A percentile compares a stretch with the other conserved stretches of the same genome.
Conservation (phyloP, 2,329 filamentous ascomycete genomes). For the Lachnellula subtilissima region DNA sequence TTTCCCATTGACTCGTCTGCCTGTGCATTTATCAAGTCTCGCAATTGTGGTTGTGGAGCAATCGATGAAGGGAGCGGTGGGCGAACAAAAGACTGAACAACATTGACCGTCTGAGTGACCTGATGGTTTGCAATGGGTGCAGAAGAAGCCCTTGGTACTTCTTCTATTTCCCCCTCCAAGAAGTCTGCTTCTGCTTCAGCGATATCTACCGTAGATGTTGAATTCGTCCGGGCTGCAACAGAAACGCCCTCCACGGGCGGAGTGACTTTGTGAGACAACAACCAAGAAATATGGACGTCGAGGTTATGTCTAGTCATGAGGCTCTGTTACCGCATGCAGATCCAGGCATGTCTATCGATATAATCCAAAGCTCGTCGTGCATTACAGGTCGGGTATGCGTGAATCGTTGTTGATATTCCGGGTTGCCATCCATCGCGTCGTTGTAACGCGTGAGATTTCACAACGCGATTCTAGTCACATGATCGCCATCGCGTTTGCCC, state of each 20-base stretch:
- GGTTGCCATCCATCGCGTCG: not conserved
- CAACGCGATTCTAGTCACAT: not conserved
- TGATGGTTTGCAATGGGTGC: conserved; percentile 12
- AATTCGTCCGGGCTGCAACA: conserved; percentile 4
- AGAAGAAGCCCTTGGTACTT: conserved; percentile 3
- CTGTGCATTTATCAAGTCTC: conserved; percentile 5
- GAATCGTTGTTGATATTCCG: not conserved
- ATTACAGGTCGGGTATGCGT: not conserved
- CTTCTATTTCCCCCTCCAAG: conserved; percentile 12
- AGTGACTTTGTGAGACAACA: conserved; percentile 28
- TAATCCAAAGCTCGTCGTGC: conserved; percentile 1
- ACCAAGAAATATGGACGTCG: conserved; percentile 31
- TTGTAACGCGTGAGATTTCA: not conserved
- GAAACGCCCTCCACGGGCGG: conserved; percentile 15
- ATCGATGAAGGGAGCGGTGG: conserved; percentile 20
- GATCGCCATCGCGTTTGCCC: too few species aligned
- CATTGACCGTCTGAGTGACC: conserved; percentile 18
- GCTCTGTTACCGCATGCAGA: conserved; percentile 16
- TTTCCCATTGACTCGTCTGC: conserved; percentile 28
- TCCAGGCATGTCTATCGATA: conserved; percentile 22
- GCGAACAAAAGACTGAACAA: conserved; percentile 19
- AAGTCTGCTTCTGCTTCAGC: not conserved
- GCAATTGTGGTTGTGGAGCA: conserved; percentile 12
- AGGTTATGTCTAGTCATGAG: conserved; percentile 35
- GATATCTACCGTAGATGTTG: conserved; percentile 4